A percentile compares a stretch with the other conserved stretches of the same genome.
Conservation (phyloP, 2,329 filamentous ascomycete species). For the Venturia effusa region DNA sequence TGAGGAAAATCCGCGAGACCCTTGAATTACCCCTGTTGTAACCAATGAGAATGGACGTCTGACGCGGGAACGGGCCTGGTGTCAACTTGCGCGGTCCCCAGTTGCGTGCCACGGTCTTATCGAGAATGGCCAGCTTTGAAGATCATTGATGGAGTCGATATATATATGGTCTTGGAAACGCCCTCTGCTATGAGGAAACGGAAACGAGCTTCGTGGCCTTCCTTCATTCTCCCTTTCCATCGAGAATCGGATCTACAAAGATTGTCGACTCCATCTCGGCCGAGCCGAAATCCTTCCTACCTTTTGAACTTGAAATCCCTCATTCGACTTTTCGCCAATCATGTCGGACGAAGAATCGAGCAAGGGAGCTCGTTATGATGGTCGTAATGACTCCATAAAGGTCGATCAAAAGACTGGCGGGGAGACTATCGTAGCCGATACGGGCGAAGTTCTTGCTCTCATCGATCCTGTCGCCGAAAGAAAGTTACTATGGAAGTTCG, state of each 20-base stretch:
- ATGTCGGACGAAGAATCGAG: slow-evolving; percentile 1
- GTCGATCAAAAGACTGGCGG: neutral
- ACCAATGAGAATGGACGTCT: neutral
- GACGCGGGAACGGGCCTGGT: neutral
- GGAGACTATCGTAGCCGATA: slow-evolving; percentile 1
- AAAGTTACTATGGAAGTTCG: slow-evolving; percentile 43
- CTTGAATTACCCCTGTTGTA: neutral
- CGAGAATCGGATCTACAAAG: neutral
- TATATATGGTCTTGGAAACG: neutral
- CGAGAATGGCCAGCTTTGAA: neutral
- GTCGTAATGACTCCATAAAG: neutral
- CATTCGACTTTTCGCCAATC: neutral
- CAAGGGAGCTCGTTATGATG: neutral
- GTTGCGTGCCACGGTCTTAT: neutral
- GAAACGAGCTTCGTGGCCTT: neutral
- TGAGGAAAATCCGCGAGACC: neutral
- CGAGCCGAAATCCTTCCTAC: neutral
- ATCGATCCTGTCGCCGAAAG: slow-evolving; percentile 18
- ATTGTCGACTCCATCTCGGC: neutral
- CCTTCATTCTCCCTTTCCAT: neutral
- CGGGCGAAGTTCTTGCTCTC: slow-evolving; percentile 2
- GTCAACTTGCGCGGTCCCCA: neutral
- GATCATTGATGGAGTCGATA: neutral
- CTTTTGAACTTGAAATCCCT: neutral
- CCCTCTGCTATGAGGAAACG: neutral